Conservation (phyloP, 352 stramenopile genomes). For the Elongisporangium anandrum region DNA sequence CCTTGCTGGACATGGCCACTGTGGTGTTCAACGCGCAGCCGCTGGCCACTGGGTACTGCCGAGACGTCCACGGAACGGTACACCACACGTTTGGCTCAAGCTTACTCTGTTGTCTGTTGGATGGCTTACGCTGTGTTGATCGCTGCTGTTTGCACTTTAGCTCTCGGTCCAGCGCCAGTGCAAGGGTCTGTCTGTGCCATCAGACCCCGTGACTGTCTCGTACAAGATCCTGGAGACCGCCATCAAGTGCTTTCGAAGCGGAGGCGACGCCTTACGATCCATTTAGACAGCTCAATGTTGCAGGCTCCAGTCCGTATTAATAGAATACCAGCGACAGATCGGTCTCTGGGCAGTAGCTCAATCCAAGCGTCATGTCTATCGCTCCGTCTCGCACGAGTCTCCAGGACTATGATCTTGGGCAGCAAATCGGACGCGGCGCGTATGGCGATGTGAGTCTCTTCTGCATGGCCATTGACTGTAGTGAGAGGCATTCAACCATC, state of each 20-base stretch:
- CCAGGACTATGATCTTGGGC: slow-evolving; percentile 21
- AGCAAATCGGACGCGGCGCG: slow-evolving; percentile 40
- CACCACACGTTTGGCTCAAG: background rate
- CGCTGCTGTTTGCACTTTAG: slow-evolving; percentile 14
- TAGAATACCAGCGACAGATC: background rate
- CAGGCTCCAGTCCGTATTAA: background rate
- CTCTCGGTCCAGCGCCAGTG: slow-evolving; percentile 37
- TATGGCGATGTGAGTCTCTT: slow-evolving; percentile 43
- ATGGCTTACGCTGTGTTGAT: background rate
- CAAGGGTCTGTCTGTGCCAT: slow-evolving; percentile 11
- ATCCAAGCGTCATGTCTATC: background rate
- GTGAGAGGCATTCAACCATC: too few relatives aligned
- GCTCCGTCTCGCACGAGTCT: background rate
- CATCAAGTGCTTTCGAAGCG: slow-evolving; percentile 47
- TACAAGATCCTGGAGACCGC: slow-evolving; percentile 78
- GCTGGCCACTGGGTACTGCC: slow-evolving; percentile 64
- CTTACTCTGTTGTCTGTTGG: too few relatives aligned
- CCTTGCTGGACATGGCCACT: slow-evolving; percentile 53
- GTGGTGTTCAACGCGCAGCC: slow-evolving; percentile 46
- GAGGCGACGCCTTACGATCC: slow-evolving; percentile 23
- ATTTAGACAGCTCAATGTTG: background rate
- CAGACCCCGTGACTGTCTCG: slow-evolving; percentile 25
- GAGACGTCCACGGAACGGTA: slow-evolving; percentile 75
- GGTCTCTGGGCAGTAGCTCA: too few relatives aligned
- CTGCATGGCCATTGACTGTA: too few relatives aligned